Evolutionary conservation across 1,139 yeast species (phyloP), one percentile per base, ranked within the genome.

Genomic region (Debaryomyces subglobosus): DNA sequence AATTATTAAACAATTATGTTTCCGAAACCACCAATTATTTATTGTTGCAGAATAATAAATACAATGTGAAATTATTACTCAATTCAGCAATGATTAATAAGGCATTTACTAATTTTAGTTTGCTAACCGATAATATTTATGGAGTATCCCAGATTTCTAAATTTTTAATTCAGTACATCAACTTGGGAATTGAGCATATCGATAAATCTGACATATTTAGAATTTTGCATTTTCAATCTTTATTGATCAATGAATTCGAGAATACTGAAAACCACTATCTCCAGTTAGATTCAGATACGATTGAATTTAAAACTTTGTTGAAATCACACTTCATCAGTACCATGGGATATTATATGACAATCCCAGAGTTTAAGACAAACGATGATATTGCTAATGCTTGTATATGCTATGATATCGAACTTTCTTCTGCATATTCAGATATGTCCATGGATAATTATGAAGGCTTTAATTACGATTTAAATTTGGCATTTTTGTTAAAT

Each of bases 211-310:
- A 48, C 4, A 43, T 58, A 6, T 54, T 60, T n/a, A 67, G 65
- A 50, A 57, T 72, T 18, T 51, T 65, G 13, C 57, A 65, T 24
- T 65, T 64, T 48, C 71, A 71, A 56, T 67, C 84, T 0, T 64
- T 69, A 24, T 57, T 83, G 52, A 64, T 81, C 16, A 68, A 75
- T 43, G 79, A 78, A 59, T 74, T 82, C 46, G 79, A 79, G 56
- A 83, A 81, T 53, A 64, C 81, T 25, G 84, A 79, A 43, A 70
- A 76, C 45, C 76, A 74, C 51, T 79, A 79, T 55, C 58, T 76
- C 37, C 72, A 69, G 36, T 63, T 77, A 48, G 68, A 69, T 13
- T 63, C 64, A 2, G 78, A 77, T 15, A 61, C 79, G 37, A 39
- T 44, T 5, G 55, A 54, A 3, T 73, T 67, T 52, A 71, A 66